A percentile compares a stretch with the other conserved stretches of the same genome.
Evolutionary conservation across 2,329 filamentous ascomycete genomes (phyloP).

Genomic region (Didymella pomorum): DNA sequence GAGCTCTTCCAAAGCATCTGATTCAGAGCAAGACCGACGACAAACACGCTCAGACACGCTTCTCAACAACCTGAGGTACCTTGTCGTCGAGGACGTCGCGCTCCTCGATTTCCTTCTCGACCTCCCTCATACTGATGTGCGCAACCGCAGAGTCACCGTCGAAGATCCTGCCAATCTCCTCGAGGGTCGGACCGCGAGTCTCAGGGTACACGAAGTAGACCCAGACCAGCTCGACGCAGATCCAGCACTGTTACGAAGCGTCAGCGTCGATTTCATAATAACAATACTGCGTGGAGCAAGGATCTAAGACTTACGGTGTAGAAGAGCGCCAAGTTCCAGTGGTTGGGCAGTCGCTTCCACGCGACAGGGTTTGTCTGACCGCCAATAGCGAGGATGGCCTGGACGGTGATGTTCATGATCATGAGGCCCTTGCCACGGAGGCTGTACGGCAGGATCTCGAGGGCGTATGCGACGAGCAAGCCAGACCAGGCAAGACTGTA

Average conservation of each 20-base stretch:
- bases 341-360: constrained; percentile 65
- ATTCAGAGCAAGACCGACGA: not conserved
- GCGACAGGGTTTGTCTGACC: constrained; percentile 69
- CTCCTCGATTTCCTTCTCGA: constrained; percentile 33
- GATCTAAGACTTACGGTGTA: constrained; percentile 56
- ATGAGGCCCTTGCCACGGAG: constrained; percentile 59
- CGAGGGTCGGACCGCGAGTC: constrained; percentile 73
- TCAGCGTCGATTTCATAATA: not conserved
- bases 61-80: constrained; percentile 20
- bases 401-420: constrained; percentile 70
- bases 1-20: too few relatives aligned
- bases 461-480: constrained; percentile 63
- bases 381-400: constrained; percentile 68
- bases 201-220: constrained; percentile 59
- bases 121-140: constrained; percentile 33
- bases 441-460: constrained; percentile 60
- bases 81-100: constrained; percentile 29
- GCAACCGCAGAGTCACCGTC: constrained; percentile 65
- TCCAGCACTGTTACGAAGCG: constrained; percentile 57
- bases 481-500: constrained; percentile 67
- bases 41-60: constrained; percentile 1
- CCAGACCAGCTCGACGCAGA: constrained; percentile 65
- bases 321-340: constrained; percentile 71
- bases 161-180: constrained; percentile 74
- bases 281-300: not conserved